phyloP scores from a whole-genome alignment of 495 filamentous ascomycete species.

The Penicillium desertorum region DNA sequence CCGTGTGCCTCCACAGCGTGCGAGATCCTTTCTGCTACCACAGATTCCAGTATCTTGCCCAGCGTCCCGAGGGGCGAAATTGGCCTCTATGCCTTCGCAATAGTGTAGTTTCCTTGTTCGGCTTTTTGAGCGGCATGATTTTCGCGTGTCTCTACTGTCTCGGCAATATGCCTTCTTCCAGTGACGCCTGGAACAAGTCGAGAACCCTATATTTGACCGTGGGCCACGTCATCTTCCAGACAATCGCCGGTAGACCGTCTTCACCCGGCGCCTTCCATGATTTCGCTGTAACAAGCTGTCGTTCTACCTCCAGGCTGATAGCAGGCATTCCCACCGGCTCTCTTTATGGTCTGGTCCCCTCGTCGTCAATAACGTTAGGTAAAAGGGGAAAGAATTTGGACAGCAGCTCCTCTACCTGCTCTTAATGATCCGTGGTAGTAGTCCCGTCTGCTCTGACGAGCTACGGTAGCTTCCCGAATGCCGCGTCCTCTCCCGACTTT shows the following conservation, averaged over 20 bases:
- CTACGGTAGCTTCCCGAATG: slow-evolving; percentile 18
- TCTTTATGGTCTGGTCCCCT: slow-evolving; percentile 24
- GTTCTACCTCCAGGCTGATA: slow-evolving; percentile 23
- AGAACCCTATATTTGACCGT: slow-evolving; percentile 30
- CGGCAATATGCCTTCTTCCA: slow-evolving; percentile 14
- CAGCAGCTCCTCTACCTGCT: neutral
- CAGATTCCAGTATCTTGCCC: no score
- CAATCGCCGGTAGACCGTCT: slow-evolving; percentile 25
- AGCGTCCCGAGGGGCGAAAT: no score
- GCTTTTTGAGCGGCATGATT: no score
- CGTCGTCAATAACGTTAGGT: slow-evolving; percentile 21
- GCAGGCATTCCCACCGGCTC: slow-evolving; percentile 20
- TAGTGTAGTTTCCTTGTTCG: no score
- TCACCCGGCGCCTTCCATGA: slow-evolving; percentile 10
- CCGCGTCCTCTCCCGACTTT: slow-evolving; percentile 21
- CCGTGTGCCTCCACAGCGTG: no score
- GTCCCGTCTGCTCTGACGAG: no score
- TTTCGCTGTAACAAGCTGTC: slow-evolving; percentile 17
- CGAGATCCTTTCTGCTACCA: no score
- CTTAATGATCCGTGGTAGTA: no score
- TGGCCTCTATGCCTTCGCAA: no score
- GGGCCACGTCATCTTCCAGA: slow-evolving; percentile 30
- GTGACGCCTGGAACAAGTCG: slow-evolving; percentile 20
- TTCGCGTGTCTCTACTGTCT: no score
- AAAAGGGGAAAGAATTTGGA: neutral